A percentile compares a stretch with the other conserved stretches of the same genome.
These are phyloP conservation scores for Aspergillus latus DNA, from an alignment of 2,329 filamentous ascomycete genomes.

Conservation along the genomic window DNA sequence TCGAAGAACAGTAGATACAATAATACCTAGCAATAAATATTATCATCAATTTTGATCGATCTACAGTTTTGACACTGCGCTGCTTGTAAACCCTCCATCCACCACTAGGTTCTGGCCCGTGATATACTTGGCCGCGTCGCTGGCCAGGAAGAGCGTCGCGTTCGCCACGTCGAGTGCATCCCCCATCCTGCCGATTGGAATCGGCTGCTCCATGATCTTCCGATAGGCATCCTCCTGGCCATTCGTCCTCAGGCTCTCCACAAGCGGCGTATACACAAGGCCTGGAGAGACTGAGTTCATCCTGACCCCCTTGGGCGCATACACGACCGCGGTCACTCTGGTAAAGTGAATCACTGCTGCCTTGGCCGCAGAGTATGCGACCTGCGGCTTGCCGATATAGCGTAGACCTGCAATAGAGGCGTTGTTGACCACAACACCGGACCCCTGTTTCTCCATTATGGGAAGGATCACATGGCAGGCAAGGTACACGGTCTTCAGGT, in stretches of 20 bases:
- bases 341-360: conserved; percentile 55
- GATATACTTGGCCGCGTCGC: conserved; percentile 34
- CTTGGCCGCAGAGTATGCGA: conserved; percentile 56
- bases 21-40: background rate
- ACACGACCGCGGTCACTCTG: conserved; percentile 51
- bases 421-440: conserved; percentile 49
- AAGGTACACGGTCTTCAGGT: conserved; percentile 58
- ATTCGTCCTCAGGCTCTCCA: conserved; percentile 47
- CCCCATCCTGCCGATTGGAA: conserved; percentile 37
- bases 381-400: conserved; percentile 35
- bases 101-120: conserved; percentile 38
- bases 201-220: conserved; percentile 24
- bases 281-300: conserved; percentile 59
- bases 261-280: conserved; percentile 57
- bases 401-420: conserved; percentile 44
- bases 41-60: background rate
- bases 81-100: conserved; percentile 35
- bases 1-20: conserved; percentile 1
- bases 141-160: conserved; percentile 33
- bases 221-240: conserved; percentile 44
- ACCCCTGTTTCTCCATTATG: conserved; percentile 26
- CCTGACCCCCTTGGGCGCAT: conserved; percentile 37
- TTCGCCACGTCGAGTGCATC: conserved; percentile 37
- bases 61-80: conserved; percentile 1
- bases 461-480: conserved; percentile 45